These are phyloP conservation scores for Xerocomellus chrysenteron DNA, from an alignment of 768 basidiomycete genomes.

Conservation along the genomic window DNA sequence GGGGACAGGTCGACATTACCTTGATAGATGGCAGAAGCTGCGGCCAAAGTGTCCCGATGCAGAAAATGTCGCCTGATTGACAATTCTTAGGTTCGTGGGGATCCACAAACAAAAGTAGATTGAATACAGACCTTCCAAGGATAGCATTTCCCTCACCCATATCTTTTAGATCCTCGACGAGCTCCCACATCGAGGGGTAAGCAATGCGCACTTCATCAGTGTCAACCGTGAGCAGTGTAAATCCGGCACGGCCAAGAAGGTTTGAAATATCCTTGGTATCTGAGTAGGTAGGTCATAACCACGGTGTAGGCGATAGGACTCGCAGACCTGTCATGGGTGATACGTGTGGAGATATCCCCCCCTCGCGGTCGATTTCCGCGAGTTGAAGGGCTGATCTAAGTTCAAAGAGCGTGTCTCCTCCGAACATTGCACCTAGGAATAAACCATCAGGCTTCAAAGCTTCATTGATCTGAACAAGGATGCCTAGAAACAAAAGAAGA, in stretches of 20 bases:
- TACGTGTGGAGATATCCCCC: constrained; percentile 93
- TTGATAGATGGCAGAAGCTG: constrained; percentile 92
- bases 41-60: constrained; percentile 83
- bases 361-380: constrained; percentile 90
- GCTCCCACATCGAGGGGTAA: constrained; percentile 96
- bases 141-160: constrained; percentile 98
- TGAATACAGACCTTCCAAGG: constrained; percentile 61
- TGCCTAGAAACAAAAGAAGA: constrained; percentile 45
- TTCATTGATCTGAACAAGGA: constrained; percentile 83
- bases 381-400: constrained; percentile 92
- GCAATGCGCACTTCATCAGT: constrained; percentile 88
- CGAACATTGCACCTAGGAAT: constrained; percentile 92
- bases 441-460: constrained; percentile 87
- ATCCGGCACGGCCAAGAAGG: constrained; percentile 88
- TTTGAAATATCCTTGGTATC: constrained; percentile 94
- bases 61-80: constrained; percentile 58
- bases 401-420: constrained; percentile 96
- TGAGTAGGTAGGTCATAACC: constrained; percentile 31
- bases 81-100: not conserved
- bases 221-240: constrained; percentile 92
- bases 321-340: constrained; percentile 94
- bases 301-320: not conserved
- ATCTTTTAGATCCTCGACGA: constrained; percentile 87
- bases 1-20: constrained; percentile 43
- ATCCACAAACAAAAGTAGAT: not conserved